A percentile compares a stretch with the other conserved stretches of the same genome.
These are phyloP conservation scores for Kuraishia piskuri DNA, from an alignment of 805 yeast species.

Conservation along the genomic window DNA sequence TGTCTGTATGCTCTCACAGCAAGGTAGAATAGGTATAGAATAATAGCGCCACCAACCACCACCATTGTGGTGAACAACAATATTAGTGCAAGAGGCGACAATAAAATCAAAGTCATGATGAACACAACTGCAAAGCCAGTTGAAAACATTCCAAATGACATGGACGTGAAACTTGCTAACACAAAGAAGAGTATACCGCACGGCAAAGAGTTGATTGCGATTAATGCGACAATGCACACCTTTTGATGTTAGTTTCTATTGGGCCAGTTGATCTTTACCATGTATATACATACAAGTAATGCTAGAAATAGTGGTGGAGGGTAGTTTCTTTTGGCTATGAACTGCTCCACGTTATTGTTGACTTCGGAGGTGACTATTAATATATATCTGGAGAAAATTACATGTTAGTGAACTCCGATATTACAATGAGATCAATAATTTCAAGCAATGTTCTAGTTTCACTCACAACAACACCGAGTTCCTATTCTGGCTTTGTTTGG, in stretches of 20 bases:
- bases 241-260: not conserved
- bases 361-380: not conserved
- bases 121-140: slow-evolving; percentile 2
- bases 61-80: not conserved
- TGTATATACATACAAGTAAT: not conserved
- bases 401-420: not conserved
- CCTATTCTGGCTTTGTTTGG: not conserved
- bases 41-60: not conserved
- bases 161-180: not conserved
- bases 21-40: not conserved
- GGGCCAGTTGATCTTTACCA: not conserved
- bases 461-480: not conserved
- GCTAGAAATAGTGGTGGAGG: not conserved
- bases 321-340: not conserved
- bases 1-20: not conserved
- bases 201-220: not conserved
- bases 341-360: not conserved
- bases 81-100: not conserved
- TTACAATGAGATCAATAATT: too few relatives aligned
- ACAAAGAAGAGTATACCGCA: not conserved
- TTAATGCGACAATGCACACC: not conserved
- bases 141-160: slow-evolving; percentile 2
- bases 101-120: not conserved
- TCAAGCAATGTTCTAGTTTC: too few relatives aligned
- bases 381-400: not conserved